Base-by-base conservation (phyloP, 345 rosid species). In the Corymbia maculata region DNA sequence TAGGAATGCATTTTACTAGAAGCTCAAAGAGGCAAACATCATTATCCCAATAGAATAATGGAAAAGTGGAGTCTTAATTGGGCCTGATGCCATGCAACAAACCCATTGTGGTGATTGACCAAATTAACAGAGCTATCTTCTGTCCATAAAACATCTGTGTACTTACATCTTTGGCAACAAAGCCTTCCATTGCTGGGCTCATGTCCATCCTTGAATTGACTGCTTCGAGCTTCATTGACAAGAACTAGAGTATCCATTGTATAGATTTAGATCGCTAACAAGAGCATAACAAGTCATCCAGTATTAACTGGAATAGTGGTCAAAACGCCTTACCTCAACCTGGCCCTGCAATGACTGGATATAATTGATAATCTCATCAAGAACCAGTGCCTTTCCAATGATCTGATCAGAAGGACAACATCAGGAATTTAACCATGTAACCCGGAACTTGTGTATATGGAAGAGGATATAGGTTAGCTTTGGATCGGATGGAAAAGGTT, bases 301-400 rank as follows among this genome's bases (percentile, higher is more conserved):
- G 28, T 21, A 42, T 19, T 80, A 51, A 55, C 59, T 57, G 47
- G 51, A 68, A 86, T 26, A 47, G 16, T 11, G 13, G 28, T 44
- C 8, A 3, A 87, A 49, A 50, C 21, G 59, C 79, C 53, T 89
- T 92, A 98, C 99, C 99, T 97, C 99, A 88, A 98, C 98, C 91
- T 98, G 99, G 85, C 88, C 94, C 91, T 97, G 99, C 89, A 98
- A 92, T 7, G 99, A 97, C 92, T 97, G 99, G 85, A 98, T 92
- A 90, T 98, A 98, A 89, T 98, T 98, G 91, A 98, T 98, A 89
- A 98, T 98, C 94, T 98, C 99, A 88, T 98, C 99, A 44, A 98
- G 97, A 61, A 98, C 99, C 85, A 95, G 95, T 10, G 99, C 99
- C 93, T 98, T 98, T 86, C 99, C 99, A 32, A 97, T 97, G 55